A percentile compares a stretch with the other conserved stretches of the same genome.
Conservation (phyloP, 192 early-diverging fungal species). For the Polychytrium aggregatum region DNA sequence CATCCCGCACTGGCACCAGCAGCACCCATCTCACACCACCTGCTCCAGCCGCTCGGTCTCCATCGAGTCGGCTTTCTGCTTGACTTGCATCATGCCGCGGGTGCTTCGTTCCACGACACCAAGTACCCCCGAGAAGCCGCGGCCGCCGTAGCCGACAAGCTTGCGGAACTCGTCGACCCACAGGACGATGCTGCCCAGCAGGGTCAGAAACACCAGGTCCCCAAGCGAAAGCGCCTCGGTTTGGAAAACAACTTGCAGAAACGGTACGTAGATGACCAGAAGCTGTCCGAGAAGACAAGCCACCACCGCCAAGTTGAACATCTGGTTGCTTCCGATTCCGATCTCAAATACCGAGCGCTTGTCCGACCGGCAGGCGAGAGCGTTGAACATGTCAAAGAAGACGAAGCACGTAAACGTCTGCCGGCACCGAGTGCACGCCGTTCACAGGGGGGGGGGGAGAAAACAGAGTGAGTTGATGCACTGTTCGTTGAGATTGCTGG, state of each 20-base stretch:
- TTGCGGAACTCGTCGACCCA: slow-evolving; percentile 81
- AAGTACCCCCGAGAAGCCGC: no score
- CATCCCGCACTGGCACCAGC: no score
- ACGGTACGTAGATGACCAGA: slow-evolving; percentile 77
- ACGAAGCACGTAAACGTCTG: slow-evolving; percentile 96
- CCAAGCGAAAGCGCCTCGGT: slow-evolving; percentile 69
- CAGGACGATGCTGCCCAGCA: slow-evolving; percentile 66
- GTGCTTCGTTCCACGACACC: no score
- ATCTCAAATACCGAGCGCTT: slow-evolving; percentile 69
- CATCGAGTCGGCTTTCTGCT: no score
- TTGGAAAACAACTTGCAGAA: slow-evolving; percentile 88
- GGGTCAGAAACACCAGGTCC: slow-evolving; percentile 59
- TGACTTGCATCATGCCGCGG: no score
- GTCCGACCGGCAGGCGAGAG: slow-evolving; percentile 77
- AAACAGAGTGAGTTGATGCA: no score
- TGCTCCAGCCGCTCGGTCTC: no score
- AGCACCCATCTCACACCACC: no score
- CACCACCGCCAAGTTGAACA: slow-evolving; percentile 76
- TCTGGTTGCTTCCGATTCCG: slow-evolving; percentile 76
- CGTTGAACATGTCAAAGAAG: slow-evolving; percentile 94
- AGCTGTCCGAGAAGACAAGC: slow-evolving; percentile 77
- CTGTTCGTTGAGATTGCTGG: no score
- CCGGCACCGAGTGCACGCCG: no score
- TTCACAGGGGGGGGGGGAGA: no score
- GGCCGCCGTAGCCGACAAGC: not conserved